Evolutionary conservation across 2,329 filamentous ascomycete species (phyloP), one percentile per base, ranked within the genome.

Genomic region (Apiospora saccharicola): DNA sequence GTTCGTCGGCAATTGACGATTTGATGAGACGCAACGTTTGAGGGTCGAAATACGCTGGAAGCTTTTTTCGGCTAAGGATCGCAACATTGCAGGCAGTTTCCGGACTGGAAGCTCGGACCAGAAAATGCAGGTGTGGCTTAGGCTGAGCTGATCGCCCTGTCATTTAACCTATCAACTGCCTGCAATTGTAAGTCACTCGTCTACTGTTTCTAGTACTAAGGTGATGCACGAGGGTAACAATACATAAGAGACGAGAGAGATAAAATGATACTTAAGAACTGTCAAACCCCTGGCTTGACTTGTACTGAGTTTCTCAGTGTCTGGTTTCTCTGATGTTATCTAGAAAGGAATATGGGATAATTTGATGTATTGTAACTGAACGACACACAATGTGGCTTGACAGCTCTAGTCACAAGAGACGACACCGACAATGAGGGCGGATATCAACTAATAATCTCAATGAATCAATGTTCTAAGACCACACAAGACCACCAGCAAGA

Each of bases 1-100:
- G 85, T 85, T 71, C 69, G 69, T 51, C 85, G 85, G 85, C 85
- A 85, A 88, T 88, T 86, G 86, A 84, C 85, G 82, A 82, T 85
- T 51, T 19, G 68, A 70, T 70, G 49, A 44, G 46, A 68, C 67
- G 67, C 41, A 44, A 47, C 41, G 67, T 68, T 68, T 34, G 44
- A 68, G n/a, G 57, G 57, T 64, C 57, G 57, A 64, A 64, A 41
- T 64, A 64, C 57, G 22, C 57, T 64, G 57, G 57, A 64, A 64
- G 57, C 57, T 64, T 64, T 64, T 64, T 64, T 64, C 57, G 57
- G 57, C 57, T 64, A 64, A 64, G 57, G 57, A 64, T 64, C 57
- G 57, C 57, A 64, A 24, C 57, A 41, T 64, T 64, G 51, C 57
- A 64, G 57, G 34, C 57, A 64, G 57, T 34, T 41, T 64, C 57